Evolutionary conservation across 352 stramenopile species (phyloP).

Genomic region (Phytophthora hybrid): DNA sequence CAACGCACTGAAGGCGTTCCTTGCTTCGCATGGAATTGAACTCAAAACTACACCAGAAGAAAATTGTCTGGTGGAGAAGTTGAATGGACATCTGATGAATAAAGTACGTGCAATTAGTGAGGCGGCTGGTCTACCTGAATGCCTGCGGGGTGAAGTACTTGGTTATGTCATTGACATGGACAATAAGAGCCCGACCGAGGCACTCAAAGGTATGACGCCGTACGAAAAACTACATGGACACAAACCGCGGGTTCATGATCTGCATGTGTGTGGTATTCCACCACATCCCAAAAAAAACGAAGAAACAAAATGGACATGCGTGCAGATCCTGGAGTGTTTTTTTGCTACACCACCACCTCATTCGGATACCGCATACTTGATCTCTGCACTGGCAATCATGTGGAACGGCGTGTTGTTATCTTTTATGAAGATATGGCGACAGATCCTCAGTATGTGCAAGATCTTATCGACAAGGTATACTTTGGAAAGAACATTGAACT

Average conservation of each 20-base stretch:
- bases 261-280: not conserved
- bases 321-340: not conserved
- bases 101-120: conserved; percentile 1
- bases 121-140: not conserved
- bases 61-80: conserved; percentile 1
- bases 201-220: not conserved
- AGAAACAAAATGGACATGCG: not conserved
- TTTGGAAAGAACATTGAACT: not conserved
- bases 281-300: not conserved
- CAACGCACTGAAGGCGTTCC: not conserved
- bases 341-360: not conserved
- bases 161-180: conserved; percentile 1
- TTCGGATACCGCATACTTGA: not conserved
- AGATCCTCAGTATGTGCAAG: not conserved
- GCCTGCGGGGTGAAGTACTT: not conserved
- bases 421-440: not conserved
- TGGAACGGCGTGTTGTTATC: not conserved
- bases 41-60: not conserved
- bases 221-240: not conserved
- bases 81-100: not conserved
- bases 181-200: not conserved
- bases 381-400: not conserved
- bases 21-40: not conserved
- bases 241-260: not conserved
- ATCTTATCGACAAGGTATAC: not conserved